phyloP scores from a whole-genome alignment of 1,284 basidiomycete species.

The Leccinum fuscescens region DNA sequence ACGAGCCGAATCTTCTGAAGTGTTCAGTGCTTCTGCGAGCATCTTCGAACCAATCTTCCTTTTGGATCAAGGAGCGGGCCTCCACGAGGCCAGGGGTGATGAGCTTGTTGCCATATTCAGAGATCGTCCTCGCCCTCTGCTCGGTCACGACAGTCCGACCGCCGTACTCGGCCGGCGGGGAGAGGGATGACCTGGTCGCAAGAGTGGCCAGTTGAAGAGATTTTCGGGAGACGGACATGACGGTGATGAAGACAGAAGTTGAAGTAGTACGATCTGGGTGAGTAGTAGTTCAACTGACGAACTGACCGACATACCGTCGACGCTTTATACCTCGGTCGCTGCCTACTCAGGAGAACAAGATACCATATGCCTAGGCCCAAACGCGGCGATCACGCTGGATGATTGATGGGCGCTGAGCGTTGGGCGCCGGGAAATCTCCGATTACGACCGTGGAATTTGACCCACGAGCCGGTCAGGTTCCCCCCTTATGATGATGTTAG shows the following conservation, averaged over 20 bases:
- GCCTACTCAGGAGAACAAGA: background rate
- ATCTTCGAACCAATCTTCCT: conserved; percentile 29
- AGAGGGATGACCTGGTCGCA: conserved; percentile 13
- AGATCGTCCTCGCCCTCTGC: conserved; percentile 18
- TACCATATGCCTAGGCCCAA: background rate
- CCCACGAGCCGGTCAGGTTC: background rate
- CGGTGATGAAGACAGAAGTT: no score
- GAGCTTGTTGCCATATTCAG: conserved; percentile 19
- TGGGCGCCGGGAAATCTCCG: background rate
- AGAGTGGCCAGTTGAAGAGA: background rate
- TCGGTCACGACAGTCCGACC: conserved; percentile 8
- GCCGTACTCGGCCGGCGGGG: conserved; percentile 8
- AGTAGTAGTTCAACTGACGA: no score
- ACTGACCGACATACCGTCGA: background rate
- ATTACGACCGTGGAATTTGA: background rate
- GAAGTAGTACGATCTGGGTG: no score
- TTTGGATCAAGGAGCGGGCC: conserved; percentile 16
- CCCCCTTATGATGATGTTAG: no score
- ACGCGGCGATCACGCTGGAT: background rate
- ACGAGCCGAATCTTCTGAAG: conserved; percentile 31
- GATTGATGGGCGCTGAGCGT: background rate
- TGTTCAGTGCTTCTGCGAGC: conserved; percentile 31
- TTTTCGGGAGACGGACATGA: conserved; percentile 21
- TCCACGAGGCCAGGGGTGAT: conserved; percentile 17
- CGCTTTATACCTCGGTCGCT: background rate